Conservation (phyloP, 106 monocot species). For the Acorus calamus region DNA sequence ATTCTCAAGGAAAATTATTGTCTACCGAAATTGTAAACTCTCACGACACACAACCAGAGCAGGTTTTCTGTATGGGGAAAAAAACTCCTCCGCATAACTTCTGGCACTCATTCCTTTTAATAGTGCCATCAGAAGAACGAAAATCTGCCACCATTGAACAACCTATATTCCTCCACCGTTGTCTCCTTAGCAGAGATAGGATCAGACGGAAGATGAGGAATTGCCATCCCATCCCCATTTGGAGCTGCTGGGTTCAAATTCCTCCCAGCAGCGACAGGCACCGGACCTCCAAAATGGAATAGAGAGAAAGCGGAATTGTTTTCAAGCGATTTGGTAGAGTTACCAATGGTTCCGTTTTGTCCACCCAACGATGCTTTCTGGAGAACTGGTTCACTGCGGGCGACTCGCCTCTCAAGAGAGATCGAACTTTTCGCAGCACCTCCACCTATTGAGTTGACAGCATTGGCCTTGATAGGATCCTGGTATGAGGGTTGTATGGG, state of each 20-base stretch:
- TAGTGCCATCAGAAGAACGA: constrained; percentile 42
- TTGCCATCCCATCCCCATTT: constrained; percentile 15
- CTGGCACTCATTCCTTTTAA: too few species aligned
- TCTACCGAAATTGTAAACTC: too few species aligned
- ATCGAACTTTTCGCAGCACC: background rate
- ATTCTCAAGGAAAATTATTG: too few species aligned
- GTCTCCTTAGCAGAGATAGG: constrained; percentile 30
- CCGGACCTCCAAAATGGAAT: constrained; percentile 82
- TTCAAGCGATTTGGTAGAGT: constrained; percentile 10
- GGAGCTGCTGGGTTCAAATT: constrained; percentile 7
- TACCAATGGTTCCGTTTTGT: constrained; percentile 5
- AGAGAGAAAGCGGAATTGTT: constrained; percentile 58
- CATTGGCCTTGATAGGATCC: constrained; percentile 1
- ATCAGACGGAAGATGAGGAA: constrained; percentile 7
- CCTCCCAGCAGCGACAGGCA: constrained; percentile 21
- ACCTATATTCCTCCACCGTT: constrained; percentile 62
- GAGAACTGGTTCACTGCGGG: background rate
- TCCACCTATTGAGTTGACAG: constrained; percentile 11
- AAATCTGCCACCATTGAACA: constrained; percentile 57
- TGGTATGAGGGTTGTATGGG: constrained; percentile 12
- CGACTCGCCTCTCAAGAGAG: constrained; percentile 7
- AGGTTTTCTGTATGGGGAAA: too few species aligned
- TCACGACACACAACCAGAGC: too few species aligned
- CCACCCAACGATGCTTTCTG: constrained; percentile 2
- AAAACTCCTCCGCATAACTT: too few species aligned